Base-by-base conservation (phyloP, 768 basidiomycete genomes). In the Hirschioporus abietinus region DNA sequence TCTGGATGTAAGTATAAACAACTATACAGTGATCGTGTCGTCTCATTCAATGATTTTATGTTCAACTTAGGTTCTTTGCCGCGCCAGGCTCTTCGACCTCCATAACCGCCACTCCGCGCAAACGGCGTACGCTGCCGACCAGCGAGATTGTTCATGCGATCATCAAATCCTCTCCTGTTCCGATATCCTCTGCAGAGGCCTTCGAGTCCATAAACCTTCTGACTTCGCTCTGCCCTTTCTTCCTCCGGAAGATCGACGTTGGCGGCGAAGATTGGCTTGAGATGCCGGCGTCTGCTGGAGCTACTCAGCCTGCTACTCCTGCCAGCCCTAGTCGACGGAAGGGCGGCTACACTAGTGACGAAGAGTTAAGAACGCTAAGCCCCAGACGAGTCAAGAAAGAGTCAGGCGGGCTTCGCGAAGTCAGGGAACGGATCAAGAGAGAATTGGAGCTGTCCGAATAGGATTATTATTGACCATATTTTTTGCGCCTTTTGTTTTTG, bases 151-250 rank as follows among this genome's bases (percentile, higher is more conserved):
- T 81, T 4, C 76, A 84, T 25, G 88, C 91, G 12, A 78, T 94
- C 67, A 76, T 93, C 65, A 93, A 93, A 76, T 93, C 91, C 0
- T 92, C 91, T 0, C 87, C 89, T 1, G 87, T 93, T 7, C 91
- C 92, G 8, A 86, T 92, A 68, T 93, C 92, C 23, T 76, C 81
- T 27, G 87, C 88, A 10, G 92, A 94, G 76, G 91, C 92, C 1
- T 84, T 82, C 60, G 91, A 93, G 72, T 92, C 91, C 1, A 74
- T 94, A 60, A 77, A 77, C 26, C 80, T 94, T 75, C 81, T 94
- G 63, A 79, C 83, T 20, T 81, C 82, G 58, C 77, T 93, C 15
- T 93, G 92, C 72, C 91, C 92, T 1, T 94, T 93, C 78, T 94
- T 93, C 80, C 75, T 94, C 64, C 86, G 82, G 72, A 81, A 79